Base-by-base conservation (phyloP, 2,329 filamentous ascomycete genomes). In the Penicillium italicum region DNA sequence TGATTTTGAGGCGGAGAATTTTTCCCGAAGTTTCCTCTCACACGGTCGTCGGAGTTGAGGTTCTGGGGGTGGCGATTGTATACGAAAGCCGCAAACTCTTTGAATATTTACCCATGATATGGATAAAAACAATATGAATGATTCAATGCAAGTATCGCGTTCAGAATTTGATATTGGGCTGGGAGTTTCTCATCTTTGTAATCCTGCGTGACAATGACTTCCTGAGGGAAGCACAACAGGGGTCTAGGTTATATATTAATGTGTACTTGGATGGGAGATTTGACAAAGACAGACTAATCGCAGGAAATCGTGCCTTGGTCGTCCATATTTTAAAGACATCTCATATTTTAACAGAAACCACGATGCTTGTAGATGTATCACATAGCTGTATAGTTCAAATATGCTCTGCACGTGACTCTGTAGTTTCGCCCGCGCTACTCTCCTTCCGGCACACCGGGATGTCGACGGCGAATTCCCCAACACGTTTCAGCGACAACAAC, bases 381-480 rank as follows among this genome's bases (percentile, higher is more conserved):
- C 43, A 16, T 31, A 5, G 28, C 20, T 37, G n/a, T 38, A 40
- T 26, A 50, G 37, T 40, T 28, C 37, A 37, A 5, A 50, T 50
- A 50, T 53, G n/a, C 26, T 40, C 26, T 5, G 2, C 50, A 51
- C 42, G 46, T 55, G 41, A 44, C 22, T 12, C 8, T 36, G 50
- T 57, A 38, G 36, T 55, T 42, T 52, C 24, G 45, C 43, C 50
- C 30, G 28, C 49, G 41, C 56, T 53, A 60, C 31, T 43, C 43
- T 58, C n/a, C 34, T 58, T 56, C 49, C 24, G 51, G 58, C 49
- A 58, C 58, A 60, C 58, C 58, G 58, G 44, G 37, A 33, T 20
- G 20, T 43, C 34, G 24, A 45, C 28, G 40, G 18, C 9, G 30
- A 52, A 36, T 20, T 46, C 45, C 48, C 54, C 56, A 58, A 53